Evolutionary conservation across 1,284 basidiomycete genomes (phyloP).

Genomic region (Trichosporon ovoides): DNA sequence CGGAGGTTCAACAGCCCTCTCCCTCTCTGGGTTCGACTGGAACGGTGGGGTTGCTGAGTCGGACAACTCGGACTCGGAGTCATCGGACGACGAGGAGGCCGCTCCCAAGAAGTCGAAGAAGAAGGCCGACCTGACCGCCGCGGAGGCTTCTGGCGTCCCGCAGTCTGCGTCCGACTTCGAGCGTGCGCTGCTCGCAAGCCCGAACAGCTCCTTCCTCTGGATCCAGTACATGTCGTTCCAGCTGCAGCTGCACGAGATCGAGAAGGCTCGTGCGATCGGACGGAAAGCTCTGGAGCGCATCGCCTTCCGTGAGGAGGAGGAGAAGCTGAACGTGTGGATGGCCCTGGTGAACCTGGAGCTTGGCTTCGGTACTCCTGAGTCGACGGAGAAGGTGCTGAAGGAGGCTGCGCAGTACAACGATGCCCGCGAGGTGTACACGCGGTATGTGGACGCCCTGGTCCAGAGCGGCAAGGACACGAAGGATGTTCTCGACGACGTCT

Average conservation of each 20-base stretch:
- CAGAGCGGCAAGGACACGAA: slow-evolving; percentile 69
- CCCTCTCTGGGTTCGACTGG: slow-evolving; percentile 55
- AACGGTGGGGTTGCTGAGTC: slow-evolving; percentile 44
- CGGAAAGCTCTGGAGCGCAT: slow-evolving; percentile 80
- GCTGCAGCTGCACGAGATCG: slow-evolving; percentile 87
- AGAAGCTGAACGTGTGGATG: slow-evolving; percentile 97
- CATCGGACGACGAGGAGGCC: slow-evolving; percentile 21
- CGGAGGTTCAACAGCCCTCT: slow-evolving; percentile 36
- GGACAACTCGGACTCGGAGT: slow-evolving; percentile 54
- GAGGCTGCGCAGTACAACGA: slow-evolving; percentile 89
- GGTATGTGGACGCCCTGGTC: slow-evolving; percentile 77
- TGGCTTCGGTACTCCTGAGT: slow-evolving; percentile 79
- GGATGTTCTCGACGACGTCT: slow-evolving; percentile 76
- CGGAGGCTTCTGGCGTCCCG: slow-evolving; percentile 71
- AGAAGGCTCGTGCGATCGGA: slow-evolving; percentile 84
- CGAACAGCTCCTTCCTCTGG: slow-evolving; percentile 97
- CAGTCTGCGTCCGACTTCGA: slow-evolving; percentile 94
- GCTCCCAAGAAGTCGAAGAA: slow-evolving; percentile 48
- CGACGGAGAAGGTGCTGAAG: slow-evolving; percentile 72
- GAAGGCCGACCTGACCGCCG: slow-evolving; percentile 71
- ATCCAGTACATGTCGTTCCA: slow-evolving; percentile 99
- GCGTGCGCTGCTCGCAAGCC: slow-evolving; percentile 85
- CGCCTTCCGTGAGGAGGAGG: slow-evolving; percentile 91
- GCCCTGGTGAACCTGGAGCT: slow-evolving; percentile 94
- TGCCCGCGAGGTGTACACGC: slow-evolving; percentile 79